phyloP scores from a whole-genome alignment of 1,139 yeast species.

The Yamadazyma siamensis region DNA sequence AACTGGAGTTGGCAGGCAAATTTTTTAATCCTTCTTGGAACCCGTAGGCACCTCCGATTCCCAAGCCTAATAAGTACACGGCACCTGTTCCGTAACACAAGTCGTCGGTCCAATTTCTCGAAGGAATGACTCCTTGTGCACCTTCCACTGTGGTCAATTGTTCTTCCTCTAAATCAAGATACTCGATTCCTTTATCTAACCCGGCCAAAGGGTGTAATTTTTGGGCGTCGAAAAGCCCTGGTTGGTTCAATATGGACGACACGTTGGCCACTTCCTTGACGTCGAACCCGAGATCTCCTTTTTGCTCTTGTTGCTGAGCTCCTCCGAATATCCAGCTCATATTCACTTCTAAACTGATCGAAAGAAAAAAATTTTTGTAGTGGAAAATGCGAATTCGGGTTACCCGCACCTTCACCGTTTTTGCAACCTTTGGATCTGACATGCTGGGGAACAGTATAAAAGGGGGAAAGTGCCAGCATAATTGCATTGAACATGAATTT shows the following conservation, averaged over 20 bases:
- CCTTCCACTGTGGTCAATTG: conserved; percentile 74
- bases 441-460: too few species aligned
- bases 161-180: conserved; percentile 81
- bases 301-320: conserved; percentile 10
- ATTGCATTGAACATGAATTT: background rate
- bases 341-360: conserved; percentile 1
- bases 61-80: conserved; percentile 74
- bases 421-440: conserved; percentile 4
- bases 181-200: conserved; percentile 83
- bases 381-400: conserved; percentile 4
- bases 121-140: conserved; percentile 85
- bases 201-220: conserved; percentile 93
- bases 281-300: conserved; percentile 57
- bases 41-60: conserved; percentile 87
- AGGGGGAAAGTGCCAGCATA: too few species aligned
- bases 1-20: conserved; percentile 70
- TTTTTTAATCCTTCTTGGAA: conserved; percentile 77
- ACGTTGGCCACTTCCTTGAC: conserved; percentile 66
- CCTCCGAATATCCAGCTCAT: conserved; percentile 61
- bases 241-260: conserved; percentile 55
- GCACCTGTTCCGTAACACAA: conserved; percentile 98
- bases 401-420: too few species aligned
- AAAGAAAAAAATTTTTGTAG: conserved; percentile 5
- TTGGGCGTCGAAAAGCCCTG: conserved; percentile 65
- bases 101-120: conserved; percentile 96